These are phyloP conservation scores for Torrubiella hemipterigena DNA, from an alignment of 2,329 filamentous ascomycete genomes.

Conservation along the genomic window DNA sequence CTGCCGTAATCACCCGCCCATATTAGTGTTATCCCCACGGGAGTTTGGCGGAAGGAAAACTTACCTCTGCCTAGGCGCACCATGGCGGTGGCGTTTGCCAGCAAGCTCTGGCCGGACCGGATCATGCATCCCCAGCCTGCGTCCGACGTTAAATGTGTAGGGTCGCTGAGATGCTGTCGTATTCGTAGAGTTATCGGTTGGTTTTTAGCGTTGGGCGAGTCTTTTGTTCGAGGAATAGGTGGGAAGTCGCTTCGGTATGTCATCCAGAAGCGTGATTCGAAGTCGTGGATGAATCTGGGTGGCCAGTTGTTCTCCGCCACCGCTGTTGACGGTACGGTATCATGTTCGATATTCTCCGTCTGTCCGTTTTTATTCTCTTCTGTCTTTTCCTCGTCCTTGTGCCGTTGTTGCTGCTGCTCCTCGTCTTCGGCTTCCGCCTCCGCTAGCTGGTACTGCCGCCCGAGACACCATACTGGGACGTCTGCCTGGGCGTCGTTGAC, in stretches of 20 bases:
- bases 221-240: conserved; percentile 65
- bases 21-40: background rate
- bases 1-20: conserved; percentile 22
- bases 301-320: conserved; percentile 58
- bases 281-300: conserved; percentile 73
- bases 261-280: conserved; percentile 90
- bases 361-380: conserved; percentile 12
- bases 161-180: conserved; percentile 66
- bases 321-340: conserved; percentile 3
- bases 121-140: conserved; percentile 99
- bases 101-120: conserved; percentile 80
- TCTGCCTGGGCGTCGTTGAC: conserved; percentile 60
- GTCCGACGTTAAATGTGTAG: conserved; percentile 78
- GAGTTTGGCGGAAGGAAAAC: conserved; percentile 7
- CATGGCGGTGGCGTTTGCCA: conserved; percentile 73
- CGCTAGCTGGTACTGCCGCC: conserved; percentile 38
- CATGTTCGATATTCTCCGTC: background rate
- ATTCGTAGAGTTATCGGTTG: conserved; percentile 79
- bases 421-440: no score
- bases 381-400: conserved; percentile 5
- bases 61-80: conserved; percentile 68
- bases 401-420: background rate
- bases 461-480: conserved; percentile 75
- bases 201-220: conserved; percentile 55
- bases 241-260: conserved; percentile 86